Conservation (phyloP, 208 protist genomes). For the Trypanosoma theileri region DNA sequence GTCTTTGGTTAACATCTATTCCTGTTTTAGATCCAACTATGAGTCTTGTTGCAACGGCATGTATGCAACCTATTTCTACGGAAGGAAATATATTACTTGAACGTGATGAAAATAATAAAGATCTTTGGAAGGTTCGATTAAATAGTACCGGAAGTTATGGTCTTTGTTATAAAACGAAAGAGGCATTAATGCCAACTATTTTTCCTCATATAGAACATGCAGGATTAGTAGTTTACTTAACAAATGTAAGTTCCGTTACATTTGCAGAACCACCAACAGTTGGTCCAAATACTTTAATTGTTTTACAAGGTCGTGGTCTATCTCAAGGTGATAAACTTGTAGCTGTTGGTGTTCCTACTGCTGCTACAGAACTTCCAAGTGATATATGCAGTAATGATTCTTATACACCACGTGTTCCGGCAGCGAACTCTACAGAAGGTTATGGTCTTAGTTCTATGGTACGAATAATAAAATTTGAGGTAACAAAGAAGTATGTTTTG, state of each 20-base stretch:
- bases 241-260: conserved; percentile 37
- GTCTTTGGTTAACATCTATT: conserved; percentile 44
- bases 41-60: conserved; percentile 20
- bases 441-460: conserved; percentile 33
- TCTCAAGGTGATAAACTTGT: conserved; percentile 53
- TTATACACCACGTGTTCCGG: conserved; percentile 56
- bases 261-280: conserved; percentile 32
- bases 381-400: conserved; percentile 73
- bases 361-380: conserved; percentile 30
- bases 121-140: conserved; percentile 29
- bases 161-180: conserved; percentile 54
- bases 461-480: conserved; percentile 42
- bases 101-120: conserved; percentile 27
- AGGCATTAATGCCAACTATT: conserved; percentile 28
- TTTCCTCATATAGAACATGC: conserved; percentile 52
- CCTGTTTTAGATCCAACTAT: conserved; percentile 13
- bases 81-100: conserved; percentile 32
- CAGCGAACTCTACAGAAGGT: conserved; percentile 16
- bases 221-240: conserved; percentile 58
- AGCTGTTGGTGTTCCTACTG: conserved; percentile 52
- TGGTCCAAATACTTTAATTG: conserved; percentile 27
- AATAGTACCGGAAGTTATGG: conserved; percentile 42
- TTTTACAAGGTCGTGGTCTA: conserved; percentile 68
- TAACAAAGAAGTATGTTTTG: conserved; percentile 61
- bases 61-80: conserved; percentile 25